Evolutionary conservation across 257 asterid species (phyloP).

Genomic region (Cordia subcordata): DNA sequence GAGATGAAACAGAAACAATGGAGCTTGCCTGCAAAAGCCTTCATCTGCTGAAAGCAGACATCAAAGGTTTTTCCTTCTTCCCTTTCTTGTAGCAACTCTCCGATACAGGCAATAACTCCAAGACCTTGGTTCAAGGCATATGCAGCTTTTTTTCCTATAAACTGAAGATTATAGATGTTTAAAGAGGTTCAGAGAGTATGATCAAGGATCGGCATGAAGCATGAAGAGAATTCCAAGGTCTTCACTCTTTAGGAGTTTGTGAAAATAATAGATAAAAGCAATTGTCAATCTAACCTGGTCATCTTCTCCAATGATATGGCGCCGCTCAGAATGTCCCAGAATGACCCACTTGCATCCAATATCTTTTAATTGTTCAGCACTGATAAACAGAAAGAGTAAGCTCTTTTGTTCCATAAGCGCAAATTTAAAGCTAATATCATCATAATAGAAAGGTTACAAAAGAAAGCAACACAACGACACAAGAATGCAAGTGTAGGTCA

Average conservation of each 20-base stretch:
- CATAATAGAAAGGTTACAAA: too few relatives aligned
- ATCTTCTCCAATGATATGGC: slow-evolving; percentile 86
- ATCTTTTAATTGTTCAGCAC: slow-evolving; percentile 91
- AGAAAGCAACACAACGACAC: not conserved
- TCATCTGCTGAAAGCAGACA: slow-evolving; percentile 81
- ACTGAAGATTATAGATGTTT: slow-evolving; percentile 37
- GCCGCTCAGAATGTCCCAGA: slow-evolving; percentile 95
- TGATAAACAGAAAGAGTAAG: slow-evolving; percentile 13
- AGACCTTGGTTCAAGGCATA: slow-evolving; percentile 86
- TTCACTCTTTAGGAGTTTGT: not conserved
- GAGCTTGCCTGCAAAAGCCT: slow-evolving; percentile 74
- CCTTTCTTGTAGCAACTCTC: slow-evolving; percentile 90
- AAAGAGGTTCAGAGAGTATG: slow-evolving; percentile 15
- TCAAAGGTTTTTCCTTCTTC: slow-evolving; percentile 96
- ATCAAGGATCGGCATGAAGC: not conserved
- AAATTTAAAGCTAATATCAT: too few relatives aligned
- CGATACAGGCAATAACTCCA: slow-evolving; percentile 94
- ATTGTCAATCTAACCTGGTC: slow-evolving; percentile 52
- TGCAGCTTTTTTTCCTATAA: slow-evolving; percentile 96
- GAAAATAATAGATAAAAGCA: not conserved
- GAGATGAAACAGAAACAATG: not conserved
- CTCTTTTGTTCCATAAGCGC: too few relatives aligned
- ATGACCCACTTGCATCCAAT: slow-evolving; percentile 96
- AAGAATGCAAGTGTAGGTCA: slow-evolving; percentile 2
- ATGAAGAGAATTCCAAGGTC: not conserved